Conservation (phyloP, 2,329 filamentous ascomycete genomes). For the Microdochium nivale region DNA sequence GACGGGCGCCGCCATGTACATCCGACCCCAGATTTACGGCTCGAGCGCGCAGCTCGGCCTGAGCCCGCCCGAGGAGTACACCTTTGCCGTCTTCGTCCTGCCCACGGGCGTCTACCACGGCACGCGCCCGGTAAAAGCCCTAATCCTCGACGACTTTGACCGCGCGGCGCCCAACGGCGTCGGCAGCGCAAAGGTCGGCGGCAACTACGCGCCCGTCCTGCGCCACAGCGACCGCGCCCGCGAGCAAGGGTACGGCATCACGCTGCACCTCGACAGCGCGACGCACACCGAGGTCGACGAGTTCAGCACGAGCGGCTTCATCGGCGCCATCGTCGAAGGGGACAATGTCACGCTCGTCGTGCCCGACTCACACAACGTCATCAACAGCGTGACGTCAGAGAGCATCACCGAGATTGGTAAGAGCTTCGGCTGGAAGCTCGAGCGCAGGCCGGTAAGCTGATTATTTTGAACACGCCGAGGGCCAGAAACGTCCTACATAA, state of each 20-base stretch:
- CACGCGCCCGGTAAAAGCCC: slow-evolving; percentile 72
- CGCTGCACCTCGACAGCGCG: slow-evolving; percentile 82
- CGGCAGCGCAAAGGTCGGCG: slow-evolving; percentile 86
- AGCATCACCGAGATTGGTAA: slow-evolving; percentile 68
- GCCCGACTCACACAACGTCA: slow-evolving; percentile 82
- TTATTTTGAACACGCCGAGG: too few relatives aligned
- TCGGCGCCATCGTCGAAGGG: slow-evolving; percentile 61
- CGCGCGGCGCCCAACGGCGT: slow-evolving; percentile 86
- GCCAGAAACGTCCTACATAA: too few relatives aligned
- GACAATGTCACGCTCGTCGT: slow-evolving; percentile 62
- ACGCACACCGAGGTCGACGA: slow-evolving; percentile 83
- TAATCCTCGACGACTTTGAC: slow-evolving; percentile 90
- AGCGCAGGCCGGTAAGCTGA: slow-evolving; percentile 61
- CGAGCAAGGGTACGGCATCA: slow-evolving; percentile 81
- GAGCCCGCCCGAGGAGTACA: slow-evolving; percentile 84
- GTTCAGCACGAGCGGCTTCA: slow-evolving; percentile 91
- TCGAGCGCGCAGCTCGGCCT: slow-evolving; percentile 81
- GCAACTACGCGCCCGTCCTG: slow-evolving; percentile 91
- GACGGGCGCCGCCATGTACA: slow-evolving; percentile 86
- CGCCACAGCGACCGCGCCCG: slow-evolving; percentile 78
- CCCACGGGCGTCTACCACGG: slow-evolving; percentile 95
- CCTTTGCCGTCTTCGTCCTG: slow-evolving; percentile 80
- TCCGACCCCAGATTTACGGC: slow-evolving; percentile 78
- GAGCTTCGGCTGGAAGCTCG: slow-evolving; percentile 76
- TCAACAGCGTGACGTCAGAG: slow-evolving; percentile 60